These are phyloP conservation scores for Celoporthe dispersa DNA, from an alignment of 2,329 filamentous ascomycete genomes.

Conservation along the genomic window DNA sequence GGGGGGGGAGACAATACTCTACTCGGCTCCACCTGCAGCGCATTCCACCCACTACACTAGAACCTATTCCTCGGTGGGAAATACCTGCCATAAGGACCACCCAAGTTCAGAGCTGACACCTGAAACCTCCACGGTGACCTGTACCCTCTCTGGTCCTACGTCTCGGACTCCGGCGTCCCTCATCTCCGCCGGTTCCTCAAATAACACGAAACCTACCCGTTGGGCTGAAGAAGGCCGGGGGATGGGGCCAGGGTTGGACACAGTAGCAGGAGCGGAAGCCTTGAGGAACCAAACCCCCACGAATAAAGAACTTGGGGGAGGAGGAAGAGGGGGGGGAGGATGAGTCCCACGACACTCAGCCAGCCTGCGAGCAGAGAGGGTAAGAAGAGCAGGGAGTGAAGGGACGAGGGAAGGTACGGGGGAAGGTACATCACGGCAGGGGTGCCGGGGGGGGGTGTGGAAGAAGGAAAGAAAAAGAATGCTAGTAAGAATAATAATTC, in stretches of 20 bases:
- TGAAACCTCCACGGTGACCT: constrained; percentile 5
- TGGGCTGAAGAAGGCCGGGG: constrained; percentile 6
- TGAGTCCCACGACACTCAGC: not conserved
- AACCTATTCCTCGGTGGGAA: not conserved
- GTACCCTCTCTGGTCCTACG: constrained; percentile 17
- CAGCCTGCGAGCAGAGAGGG: not conserved
- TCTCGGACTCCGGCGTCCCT: constrained; percentile 15
- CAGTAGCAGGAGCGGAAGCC: too few species aligned
- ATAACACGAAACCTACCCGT: constrained; percentile 13
- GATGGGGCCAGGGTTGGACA: not conserved
- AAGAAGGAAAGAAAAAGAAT: not conserved
- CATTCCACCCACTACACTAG: not conserved
- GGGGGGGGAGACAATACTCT: too few species aligned
- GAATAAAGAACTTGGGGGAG: not conserved
- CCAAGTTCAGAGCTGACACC: not conserved
- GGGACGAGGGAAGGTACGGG: not conserved
- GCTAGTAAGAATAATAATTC: not conserved
- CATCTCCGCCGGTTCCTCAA: constrained; percentile 9
- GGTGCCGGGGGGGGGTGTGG: not conserved
- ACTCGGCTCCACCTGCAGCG: not conserved
- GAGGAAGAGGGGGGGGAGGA: too few species aligned
- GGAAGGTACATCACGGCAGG: not conserved
- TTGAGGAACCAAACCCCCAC: constrained; percentile 1
- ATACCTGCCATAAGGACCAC: not conserved
- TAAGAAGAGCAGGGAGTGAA: not conserved